phyloP scores from a whole-genome alignment of 1,284 basidiomycete genomes.

The Ganoderma lingzhi region DNA sequence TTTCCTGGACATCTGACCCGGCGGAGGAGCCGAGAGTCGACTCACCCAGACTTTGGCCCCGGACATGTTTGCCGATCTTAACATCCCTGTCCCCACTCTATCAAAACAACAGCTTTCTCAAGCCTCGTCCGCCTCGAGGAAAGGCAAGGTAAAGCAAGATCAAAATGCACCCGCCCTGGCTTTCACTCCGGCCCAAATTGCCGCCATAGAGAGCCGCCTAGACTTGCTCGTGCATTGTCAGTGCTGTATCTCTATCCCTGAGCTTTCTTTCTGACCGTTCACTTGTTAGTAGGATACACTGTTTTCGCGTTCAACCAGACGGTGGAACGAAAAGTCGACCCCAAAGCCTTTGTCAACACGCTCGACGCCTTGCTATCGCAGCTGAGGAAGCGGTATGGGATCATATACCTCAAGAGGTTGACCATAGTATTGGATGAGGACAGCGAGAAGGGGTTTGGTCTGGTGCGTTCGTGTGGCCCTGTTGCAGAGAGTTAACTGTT shows the following conservation, averaged over 20 bases:
- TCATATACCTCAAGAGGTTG: constrained; percentile 72
- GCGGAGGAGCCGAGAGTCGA: not conserved
- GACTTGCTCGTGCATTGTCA: constrained; percentile 55
- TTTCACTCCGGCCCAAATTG: constrained; percentile 49
- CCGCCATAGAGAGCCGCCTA: constrained; percentile 50
- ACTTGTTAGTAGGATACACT: constrained; percentile 76
- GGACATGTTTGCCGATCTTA: constrained; percentile 52
- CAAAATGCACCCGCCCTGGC: constrained; percentile 30
- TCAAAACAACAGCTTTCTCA: constrained; percentile 31
- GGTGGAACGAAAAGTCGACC: constrained; percentile 71
- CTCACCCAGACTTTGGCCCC: not conserved
- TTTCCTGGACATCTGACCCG: too few species aligned
- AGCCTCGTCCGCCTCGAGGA: constrained; percentile 43
- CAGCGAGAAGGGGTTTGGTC: constrained; percentile 82
- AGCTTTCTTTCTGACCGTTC: constrained; percentile 28
- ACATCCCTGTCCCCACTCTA: constrained; percentile 47
- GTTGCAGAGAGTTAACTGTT: not conserved
- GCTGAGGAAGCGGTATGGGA: constrained; percentile 60
- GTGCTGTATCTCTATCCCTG: constrained; percentile 28
- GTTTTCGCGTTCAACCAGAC: constrained; percentile 78
- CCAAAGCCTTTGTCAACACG: constrained; percentile 69
- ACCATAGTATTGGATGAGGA: constrained; percentile 79
- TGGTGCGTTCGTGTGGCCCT: constrained; percentile 53
- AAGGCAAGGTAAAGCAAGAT: constrained; percentile 50
- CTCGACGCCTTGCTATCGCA: constrained; percentile 61